These are phyloP conservation scores for Scutellaria barbata DNA, from an alignment of 257 asterid species.

Conservation along the genomic window DNA sequence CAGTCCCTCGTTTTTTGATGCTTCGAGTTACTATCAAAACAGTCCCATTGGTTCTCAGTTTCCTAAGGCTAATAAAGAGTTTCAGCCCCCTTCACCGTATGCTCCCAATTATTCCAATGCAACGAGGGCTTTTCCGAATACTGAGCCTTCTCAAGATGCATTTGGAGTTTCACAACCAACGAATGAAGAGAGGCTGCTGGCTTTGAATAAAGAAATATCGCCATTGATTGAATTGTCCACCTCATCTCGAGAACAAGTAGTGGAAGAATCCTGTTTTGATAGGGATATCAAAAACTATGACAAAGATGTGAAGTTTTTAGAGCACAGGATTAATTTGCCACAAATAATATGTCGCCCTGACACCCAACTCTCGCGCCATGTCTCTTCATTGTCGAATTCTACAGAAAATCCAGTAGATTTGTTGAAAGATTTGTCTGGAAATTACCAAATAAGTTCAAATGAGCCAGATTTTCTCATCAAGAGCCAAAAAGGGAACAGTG, in stretches of 20 bases:
- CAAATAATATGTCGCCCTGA: conserved; percentile 42
- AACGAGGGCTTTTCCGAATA: conserved; percentile 34
- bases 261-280: conserved; percentile 39
- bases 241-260: conserved; percentile 40
- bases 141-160: conserved; percentile 41
- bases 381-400: conserved; percentile 37
- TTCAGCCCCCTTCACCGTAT: conserved; percentile 43
- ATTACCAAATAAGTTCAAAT: conserved; percentile 35
- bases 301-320: conserved; percentile 28
- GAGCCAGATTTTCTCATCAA: conserved; percentile 42
- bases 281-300: conserved; percentile 31
- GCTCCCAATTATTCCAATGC: conserved; percentile 39
- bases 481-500: conserved; percentile 44
- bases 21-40: conserved; percentile 40
- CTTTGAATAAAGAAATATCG: conserved; percentile 37
- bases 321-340: conserved; percentile 44
- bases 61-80: conserved; percentile 39
- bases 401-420: conserved; percentile 37
- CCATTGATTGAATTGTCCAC: conserved; percentile 46
- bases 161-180: conserved; percentile 33
- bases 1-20: conserved; percentile 42
- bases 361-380: conserved; percentile 37
- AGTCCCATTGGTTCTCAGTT: conserved; percentile 31
- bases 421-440: conserved; percentile 34
- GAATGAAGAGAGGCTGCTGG: conserved; percentile 38